A percentile compares a stretch with the other conserved stretches of the same genome.
Evolutionary conservation across 768 basidiomycete species (phyloP).

Genomic region (Glaciozyma antarctica): DNA sequence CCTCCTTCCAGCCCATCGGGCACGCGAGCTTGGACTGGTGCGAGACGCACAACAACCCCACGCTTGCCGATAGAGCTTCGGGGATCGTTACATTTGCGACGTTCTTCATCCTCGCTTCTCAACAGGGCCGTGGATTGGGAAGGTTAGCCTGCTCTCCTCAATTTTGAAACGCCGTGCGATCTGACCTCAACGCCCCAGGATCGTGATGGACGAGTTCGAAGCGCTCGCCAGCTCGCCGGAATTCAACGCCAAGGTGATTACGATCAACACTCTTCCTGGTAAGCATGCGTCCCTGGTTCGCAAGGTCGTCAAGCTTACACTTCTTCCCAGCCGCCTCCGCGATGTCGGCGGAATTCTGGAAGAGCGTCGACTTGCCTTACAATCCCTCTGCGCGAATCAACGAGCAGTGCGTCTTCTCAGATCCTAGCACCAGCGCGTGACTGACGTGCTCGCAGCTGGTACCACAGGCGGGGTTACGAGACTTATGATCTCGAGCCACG

Average conservation of each 20-base stretch:
- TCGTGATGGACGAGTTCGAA: slow-evolving; percentile 22
- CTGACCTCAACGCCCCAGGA: neutral
- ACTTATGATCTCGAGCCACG: no score
- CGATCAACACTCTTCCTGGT: slow-evolving; percentile 19
- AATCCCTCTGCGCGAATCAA: neutral
- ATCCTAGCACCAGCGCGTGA: neutral
- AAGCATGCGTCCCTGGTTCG: no score
- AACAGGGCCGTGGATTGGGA: slow-evolving; percentile 19
- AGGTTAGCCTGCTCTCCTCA: neutral
- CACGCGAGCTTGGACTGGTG: slow-evolving; percentile 12
- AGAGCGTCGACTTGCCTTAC: neutral
- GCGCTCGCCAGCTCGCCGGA: neutral
- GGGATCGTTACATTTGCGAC: slow-evolving; percentile 14
- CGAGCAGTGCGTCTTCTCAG: neutral
- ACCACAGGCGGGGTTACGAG: slow-evolving; percentile 10
- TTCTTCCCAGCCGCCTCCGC: neutral
- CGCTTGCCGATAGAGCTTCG: neutral
- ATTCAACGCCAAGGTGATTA: slow-evolving; percentile 1
- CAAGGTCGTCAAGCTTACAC: no score
- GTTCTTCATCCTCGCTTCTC: slow-evolving; percentile 13
- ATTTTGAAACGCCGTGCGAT: no score
- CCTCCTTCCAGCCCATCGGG: slow-evolving; percentile 9
- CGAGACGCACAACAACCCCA: neutral
- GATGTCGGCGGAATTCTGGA: slow-evolving; percentile 3
- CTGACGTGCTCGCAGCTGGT: slow-evolving; percentile 14